Base-by-base conservation (phyloP, 441 rosid genomes). In the Pelargonium myrrhifolium region DNA sequence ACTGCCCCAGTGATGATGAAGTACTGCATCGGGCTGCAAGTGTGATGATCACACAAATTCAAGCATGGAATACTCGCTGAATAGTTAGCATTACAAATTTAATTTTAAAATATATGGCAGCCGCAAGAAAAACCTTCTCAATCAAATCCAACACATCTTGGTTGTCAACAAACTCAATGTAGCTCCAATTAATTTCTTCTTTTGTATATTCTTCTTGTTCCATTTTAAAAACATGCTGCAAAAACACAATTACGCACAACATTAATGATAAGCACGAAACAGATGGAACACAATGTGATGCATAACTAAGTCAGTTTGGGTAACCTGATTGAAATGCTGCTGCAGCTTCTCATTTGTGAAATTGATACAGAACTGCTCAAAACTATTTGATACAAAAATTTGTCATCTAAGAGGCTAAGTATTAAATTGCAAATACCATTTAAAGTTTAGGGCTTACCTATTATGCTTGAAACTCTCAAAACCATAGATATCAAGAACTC, bases 141-240 rank as follows among this genome's bases (percentile, higher is more conserved):
- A 96, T 96, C 73, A 96, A 86, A 77, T 96, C 99, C 83, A 96
- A 79, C 66, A 96, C 98, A 79, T 96, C 99, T 85, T 93, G 95
- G 81, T 95, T 95, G 81, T 95, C 98, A 76, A 95, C 97, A 70
- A 92, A 95, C 77, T 95, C 98, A 71, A 96, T 96, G 83, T 96
- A 96, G 85, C 98, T 95, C 99, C 99, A 95, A 63, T 95, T 85
- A 77, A 95, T 95, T 84, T 92, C 99, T 79, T 95, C 99, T 78
- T 90, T 95, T 12, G 97, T 89, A 75, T 95, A 95, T 73, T 95
- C 99, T 77, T 95, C 98, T 77, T 95, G 99, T 79, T 95, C 99
- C 99, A 90, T 95, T 86, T 95, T 95, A 78, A 95, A 95, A 77
- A 95, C 99, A 79, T 95, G 97, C 98, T 92, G 96, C 79, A 80